Conservation (phyloP, 371 early-diverging fungal genomes). For the Apophysomyces elegans region DNA sequence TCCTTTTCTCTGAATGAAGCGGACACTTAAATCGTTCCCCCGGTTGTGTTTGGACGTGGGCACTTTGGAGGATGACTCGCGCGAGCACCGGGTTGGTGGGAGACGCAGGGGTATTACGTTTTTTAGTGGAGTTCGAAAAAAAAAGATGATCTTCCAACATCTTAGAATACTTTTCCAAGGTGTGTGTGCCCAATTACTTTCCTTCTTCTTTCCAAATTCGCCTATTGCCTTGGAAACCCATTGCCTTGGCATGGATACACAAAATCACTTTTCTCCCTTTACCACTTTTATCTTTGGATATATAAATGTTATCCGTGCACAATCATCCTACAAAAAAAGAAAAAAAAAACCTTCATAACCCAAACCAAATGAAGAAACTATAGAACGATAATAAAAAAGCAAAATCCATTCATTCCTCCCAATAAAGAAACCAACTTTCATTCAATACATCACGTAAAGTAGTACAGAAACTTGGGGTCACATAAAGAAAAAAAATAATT, state of each 20-base stretch:
- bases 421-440: too few relatives aligned
- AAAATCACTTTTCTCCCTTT: background rate
- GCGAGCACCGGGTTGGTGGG: slow-evolving; percentile 11
- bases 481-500: background rate
- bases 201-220: slow-evolving; percentile 7
- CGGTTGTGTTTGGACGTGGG: slow-evolving; percentile 8
- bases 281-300: background rate
- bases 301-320: slow-evolving; percentile 1
- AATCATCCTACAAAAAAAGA: too few relatives aligned
- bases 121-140: slow-evolving; percentile 1
- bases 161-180: background rate
- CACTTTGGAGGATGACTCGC: background rate
- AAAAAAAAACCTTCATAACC: too few relatives aligned
- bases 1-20: background rate
- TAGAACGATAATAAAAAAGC: too few relatives aligned
- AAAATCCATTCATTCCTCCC: too few relatives aligned
- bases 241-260: slow-evolving; percentile 11
- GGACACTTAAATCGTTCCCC: slow-evolving; percentile 9
- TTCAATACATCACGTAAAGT: background rate
- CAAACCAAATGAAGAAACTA: too few relatives aligned
- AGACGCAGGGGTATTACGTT: slow-evolving; percentile 7
- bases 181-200: background rate
- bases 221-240: background rate
- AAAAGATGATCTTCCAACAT: slow-evolving; percentile 10
- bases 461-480: too few relatives aligned